A percentile compares a stretch with the other conserved stretches of the same genome.
phyloP scores from a whole-genome alignment of 1,284 basidiomycete genomes.

The Hymenochaete sp. region DNA sequence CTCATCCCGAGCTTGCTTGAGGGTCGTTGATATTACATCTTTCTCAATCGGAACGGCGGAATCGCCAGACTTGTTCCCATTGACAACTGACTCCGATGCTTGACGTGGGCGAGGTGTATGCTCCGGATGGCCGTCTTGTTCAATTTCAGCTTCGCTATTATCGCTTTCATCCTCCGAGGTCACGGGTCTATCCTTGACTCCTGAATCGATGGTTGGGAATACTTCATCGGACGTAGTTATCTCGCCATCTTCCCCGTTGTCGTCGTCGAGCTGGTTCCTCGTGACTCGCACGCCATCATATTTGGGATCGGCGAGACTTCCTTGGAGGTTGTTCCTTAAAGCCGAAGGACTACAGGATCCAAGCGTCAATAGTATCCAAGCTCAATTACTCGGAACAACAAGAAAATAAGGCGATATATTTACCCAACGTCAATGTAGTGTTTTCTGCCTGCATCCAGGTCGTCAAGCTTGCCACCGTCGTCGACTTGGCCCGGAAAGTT shows the following conservation, averaged over 20 bases:
- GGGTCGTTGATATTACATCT: slow-evolving; percentile 30
- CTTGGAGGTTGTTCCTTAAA: slow-evolving; percentile 44
- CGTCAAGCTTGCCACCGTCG: slow-evolving; percentile 19
- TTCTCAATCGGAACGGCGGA: background rate
- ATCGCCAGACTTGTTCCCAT: background rate
- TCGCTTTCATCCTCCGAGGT: slow-evolving; percentile 21
- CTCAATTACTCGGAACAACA: too few relatives aligned
- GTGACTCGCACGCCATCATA: slow-evolving; percentile 64
- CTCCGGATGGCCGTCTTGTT: too few relatives aligned
- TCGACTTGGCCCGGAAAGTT: too few relatives aligned
- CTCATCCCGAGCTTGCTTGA: slow-evolving; percentile 53
- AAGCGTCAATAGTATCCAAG: too few relatives aligned
- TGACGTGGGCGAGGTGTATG: too few relatives aligned
- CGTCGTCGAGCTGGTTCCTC: slow-evolving; percentile 42
- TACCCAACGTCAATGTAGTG: slow-evolving; percentile 84
- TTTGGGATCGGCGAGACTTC: slow-evolving; percentile 59
- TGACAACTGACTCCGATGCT: background rate
- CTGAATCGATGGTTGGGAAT: slow-evolving; percentile 10
- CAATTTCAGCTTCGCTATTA: background rate
- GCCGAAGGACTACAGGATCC: slow-evolving; percentile 60
- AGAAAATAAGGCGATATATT: too few relatives aligned
- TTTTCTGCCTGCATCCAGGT: slow-evolving; percentile 40
- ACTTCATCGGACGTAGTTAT: slow-evolving; percentile 15
- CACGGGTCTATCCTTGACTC: slow-evolving; percentile 19
- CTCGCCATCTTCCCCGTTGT: slow-evolving; percentile 16